Evolutionary conservation across 768 basidiomycete genomes (phyloP), one percentile per base, ranked within the genome.

Genomic region (Boletus edulis): DNA sequence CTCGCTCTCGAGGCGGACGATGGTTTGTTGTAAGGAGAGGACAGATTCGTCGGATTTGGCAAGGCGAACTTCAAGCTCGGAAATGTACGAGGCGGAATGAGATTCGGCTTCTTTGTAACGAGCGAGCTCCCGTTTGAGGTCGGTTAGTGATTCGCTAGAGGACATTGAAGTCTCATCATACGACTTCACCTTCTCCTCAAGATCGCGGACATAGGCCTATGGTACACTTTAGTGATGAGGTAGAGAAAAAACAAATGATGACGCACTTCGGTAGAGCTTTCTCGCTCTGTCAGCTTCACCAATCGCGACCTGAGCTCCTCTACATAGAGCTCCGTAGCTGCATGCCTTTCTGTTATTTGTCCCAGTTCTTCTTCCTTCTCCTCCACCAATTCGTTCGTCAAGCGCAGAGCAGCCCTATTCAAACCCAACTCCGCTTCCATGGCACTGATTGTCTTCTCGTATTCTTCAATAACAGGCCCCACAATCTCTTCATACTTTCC

Each of bases 391-490:
- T 95, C 92, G 68, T 97, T 96, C 49, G 96, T 93, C 64, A 94
- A 87, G 48, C 89, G 76, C 67, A 97, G 75, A 18, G 94, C 92
- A 2, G 91, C 92, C 47, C 89, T 81, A 62, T 94, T 94, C 52
- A 95, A 77, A 60, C 82, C 90, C 50, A 97, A 78, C 72, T 96
- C 94, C 0, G 90, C 91, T 71, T 99, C 97, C 81, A 99, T 89
- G 3, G 93, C 88, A 40, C 85, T 82, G 60, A 98, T 96, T 1
- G 94, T 93, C 78, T 96, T 94, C 78, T 99, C 96, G 72, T 99
- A 99, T 74, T 98, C 94, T 73, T 97, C 91, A 49, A 99, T 97
- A 62, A 99, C 94, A 3, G 96, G 96, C 15, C 94, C 95, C 20
- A 98, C 95, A 58, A 90, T 94, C 72, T 93, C 92, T 65, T 93